phyloP scores from a whole-genome alignment of 148 eudicot genomes.

The Arctostaphylos glauca region DNA sequence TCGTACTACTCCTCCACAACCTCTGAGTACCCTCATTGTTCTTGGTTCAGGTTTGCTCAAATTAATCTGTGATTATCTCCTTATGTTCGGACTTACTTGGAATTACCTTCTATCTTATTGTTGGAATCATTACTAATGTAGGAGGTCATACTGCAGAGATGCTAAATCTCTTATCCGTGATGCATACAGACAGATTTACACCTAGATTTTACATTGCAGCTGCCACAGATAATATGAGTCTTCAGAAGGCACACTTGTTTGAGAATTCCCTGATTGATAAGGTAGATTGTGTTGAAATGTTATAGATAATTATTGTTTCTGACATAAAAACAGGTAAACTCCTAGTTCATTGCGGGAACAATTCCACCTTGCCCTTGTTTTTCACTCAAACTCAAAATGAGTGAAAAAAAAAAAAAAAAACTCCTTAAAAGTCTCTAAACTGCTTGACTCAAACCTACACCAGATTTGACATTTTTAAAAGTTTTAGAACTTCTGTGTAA shows the following conservation, averaged over 20 bases:
- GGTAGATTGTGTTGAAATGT: conserved; percentile 30
- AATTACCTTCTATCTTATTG: background rate
- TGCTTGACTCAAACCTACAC: background rate
- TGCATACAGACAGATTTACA: conserved; percentile 59
- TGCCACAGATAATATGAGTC: conserved; percentile 92
- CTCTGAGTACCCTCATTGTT: conserved; percentile 71
- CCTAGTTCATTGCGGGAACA: background rate
- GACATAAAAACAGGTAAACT: too few relatives aligned
- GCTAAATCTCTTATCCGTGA: conserved; percentile 63
- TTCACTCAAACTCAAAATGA: background rate
- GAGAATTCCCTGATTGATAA: conserved; percentile 53
- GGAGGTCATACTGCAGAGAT: conserved; percentile 99
- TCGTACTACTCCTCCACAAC: conserved; percentile 25
- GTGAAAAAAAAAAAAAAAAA: background rate
- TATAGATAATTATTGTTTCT: background rate
- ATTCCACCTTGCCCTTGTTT: background rate
- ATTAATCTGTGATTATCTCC: background rate
- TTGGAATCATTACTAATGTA: conserved; percentile 28
- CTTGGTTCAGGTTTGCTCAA: conserved; percentile 75
- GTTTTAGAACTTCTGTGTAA: background rate
- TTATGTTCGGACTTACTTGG: background rate
- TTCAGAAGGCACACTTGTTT: conserved; percentile 73
- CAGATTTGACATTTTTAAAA: background rate
- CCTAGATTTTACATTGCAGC: conserved; percentile 88
- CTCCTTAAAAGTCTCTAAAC: background rate